Percentiles rank a stretch among this genome's conserved stretches.
phyloP scores from a whole-genome alignment of 2,329 filamentous ascomycete species.

The Ceratocystis diversiconidia region DNA sequence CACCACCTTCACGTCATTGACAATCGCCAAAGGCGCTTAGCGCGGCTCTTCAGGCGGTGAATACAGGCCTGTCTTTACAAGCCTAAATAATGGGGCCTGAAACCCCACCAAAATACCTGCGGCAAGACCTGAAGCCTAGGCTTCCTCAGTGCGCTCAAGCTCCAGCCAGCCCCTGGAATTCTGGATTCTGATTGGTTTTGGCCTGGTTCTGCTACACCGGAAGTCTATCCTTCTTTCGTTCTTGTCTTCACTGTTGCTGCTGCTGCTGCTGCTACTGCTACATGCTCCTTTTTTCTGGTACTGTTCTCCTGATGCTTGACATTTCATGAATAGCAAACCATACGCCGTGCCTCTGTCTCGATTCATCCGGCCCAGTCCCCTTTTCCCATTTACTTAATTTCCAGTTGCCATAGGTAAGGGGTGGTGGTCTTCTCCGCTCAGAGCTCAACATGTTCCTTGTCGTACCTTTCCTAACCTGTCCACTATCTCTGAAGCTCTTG shows the following conservation, averaged over 20 bases:
- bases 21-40: background rate
- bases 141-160: constrained; percentile 1
- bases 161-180: constrained; percentile 11
- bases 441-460: background rate
- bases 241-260: background rate
- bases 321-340: background rate
- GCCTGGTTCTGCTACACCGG: background rate
- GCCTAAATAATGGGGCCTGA: background rate
- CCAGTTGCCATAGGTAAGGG: too few species aligned
- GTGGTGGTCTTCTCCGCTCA: background rate
- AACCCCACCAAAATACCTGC: constrained; percentile 3
- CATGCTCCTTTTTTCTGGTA: background rate
- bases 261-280: background rate
- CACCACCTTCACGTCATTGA: background rate
- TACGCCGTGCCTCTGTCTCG: background rate
- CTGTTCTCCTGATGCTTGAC: background rate
- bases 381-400: too few species aligned
- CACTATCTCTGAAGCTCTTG: background rate
- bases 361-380: too few species aligned
- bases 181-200: background rate
- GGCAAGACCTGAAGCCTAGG: constrained; percentile 1
- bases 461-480: background rate
- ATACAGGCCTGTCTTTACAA: background rate
- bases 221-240: background rate
- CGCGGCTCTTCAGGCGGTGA: background rate